Conservation (phyloP, 225 moss, liverwort and hornwort genomes). For the Polytrichum commune region DNA sequence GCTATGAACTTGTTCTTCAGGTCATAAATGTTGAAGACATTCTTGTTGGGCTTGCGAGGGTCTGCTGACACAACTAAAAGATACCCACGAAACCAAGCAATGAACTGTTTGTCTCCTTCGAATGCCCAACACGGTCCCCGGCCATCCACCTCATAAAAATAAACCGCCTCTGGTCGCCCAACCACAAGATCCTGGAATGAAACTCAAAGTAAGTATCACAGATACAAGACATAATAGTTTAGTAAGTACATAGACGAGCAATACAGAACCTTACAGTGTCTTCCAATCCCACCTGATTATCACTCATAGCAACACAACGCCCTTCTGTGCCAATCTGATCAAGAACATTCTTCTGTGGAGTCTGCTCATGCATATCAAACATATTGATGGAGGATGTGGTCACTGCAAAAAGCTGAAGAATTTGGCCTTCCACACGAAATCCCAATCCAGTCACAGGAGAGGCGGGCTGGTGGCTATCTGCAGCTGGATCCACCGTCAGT, state of each 20-base stretch:
- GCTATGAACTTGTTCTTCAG: constrained; percentile 93
- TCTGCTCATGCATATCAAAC: constrained; percentile 82
- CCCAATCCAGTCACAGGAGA: constrained; percentile 88
- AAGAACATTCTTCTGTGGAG: constrained; percentile 77
- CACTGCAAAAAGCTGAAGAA: constrained; percentile 88
- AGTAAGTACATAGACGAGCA: not conserved
- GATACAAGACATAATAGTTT: not conserved
- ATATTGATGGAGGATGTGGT: constrained; percentile 73
- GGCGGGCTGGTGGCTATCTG: constrained; percentile 59
- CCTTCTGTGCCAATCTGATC: constrained; percentile 84
- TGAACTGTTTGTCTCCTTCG: constrained; percentile 80
- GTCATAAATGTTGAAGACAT: constrained; percentile 85
- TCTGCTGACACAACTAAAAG: constrained; percentile 74
- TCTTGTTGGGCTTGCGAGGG: constrained; percentile 63
- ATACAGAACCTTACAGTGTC: not conserved
- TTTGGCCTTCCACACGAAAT: constrained; percentile 85
- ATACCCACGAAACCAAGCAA: constrained; percentile 97
- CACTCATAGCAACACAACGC: constrained; percentile 90
- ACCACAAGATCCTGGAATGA: constrained; percentile 84
- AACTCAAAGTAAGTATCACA: not conserved
- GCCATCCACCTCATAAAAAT: constrained; percentile 93
- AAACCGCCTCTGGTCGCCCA: constrained; percentile 85
- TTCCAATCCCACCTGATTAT: constrained; percentile 63
- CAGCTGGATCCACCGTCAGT: constrained; percentile 74
- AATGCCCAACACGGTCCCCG: constrained; percentile 98